A percentile compares a stretch with the other conserved stretches of the same genome.
phyloP scores from a whole-genome alignment of 2,329 filamentous ascomycete species.

The Talaromyces sp. region DNA sequence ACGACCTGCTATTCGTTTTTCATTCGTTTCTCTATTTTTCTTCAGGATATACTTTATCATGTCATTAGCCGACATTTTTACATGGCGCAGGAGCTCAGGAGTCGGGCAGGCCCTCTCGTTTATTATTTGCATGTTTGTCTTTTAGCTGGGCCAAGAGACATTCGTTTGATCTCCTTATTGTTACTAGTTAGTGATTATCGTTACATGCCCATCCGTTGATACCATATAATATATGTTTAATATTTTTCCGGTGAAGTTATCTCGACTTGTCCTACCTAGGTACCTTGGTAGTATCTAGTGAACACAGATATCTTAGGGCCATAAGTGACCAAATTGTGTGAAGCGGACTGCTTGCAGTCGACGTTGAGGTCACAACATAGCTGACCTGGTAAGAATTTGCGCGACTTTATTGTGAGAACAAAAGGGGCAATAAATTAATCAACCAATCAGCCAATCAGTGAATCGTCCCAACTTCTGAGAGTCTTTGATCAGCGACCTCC shows the following conservation, averaged over 20 bases:
- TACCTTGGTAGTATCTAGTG: no score
- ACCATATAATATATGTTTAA: conserved; percentile 9
- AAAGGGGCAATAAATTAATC: no score
- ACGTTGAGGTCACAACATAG: no score
- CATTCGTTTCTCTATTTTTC: not conserved
- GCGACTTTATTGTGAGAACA: no score
- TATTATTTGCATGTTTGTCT: conserved; percentile 15
- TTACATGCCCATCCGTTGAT: conserved; percentile 9
- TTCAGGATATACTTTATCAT: conserved; percentile 6
- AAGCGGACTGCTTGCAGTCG: no score
- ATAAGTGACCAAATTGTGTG: no score
- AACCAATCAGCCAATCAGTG: no score
- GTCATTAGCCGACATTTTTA: conserved; percentile 9
- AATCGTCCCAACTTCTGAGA: no score
- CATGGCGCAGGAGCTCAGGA: conserved; percentile 16
- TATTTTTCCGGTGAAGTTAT: not conserved
- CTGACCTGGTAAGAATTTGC: no score
- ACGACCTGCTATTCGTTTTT: not conserved
- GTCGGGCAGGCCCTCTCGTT: conserved; percentile 15
- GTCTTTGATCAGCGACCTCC: no score
- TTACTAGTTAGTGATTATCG: conserved; percentile 7
- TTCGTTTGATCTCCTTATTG: conserved; percentile 15
- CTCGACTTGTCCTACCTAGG: no score
- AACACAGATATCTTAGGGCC: no score
- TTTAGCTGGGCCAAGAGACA: conserved; percentile 14